These are phyloP conservation scores for Cucumis hystrix DNA, from an alignment of 306 rosid species.

Conservation along the genomic window DNA sequence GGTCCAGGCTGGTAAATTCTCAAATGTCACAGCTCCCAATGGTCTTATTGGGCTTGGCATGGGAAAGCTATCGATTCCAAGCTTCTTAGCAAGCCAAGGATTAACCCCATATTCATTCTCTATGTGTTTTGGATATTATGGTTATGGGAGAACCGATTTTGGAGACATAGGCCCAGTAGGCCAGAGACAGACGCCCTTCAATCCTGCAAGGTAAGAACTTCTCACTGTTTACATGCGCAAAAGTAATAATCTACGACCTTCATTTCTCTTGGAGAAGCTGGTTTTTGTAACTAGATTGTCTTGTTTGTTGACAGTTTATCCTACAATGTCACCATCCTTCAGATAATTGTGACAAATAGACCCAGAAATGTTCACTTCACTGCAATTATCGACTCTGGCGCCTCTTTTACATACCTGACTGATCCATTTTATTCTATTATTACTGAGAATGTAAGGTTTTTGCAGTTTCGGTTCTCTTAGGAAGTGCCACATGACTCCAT, in stretches of 20 bases:
- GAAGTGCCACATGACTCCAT: background rate
- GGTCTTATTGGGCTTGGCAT: slow-evolving; percentile 85
- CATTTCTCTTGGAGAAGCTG: background rate
- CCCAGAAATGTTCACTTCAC: slow-evolving; percentile 27
- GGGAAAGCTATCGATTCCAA: slow-evolving; percentile 49
- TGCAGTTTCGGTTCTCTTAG: background rate
- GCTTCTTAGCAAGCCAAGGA: slow-evolving; percentile 51
- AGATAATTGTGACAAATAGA: slow-evolving; percentile 33
- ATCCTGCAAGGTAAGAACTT: slow-evolving; percentile 36
- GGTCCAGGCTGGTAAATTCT: slow-evolving; percentile 59
- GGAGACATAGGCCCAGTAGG: slow-evolving; percentile 53
- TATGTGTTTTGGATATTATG: slow-evolving; percentile 68
- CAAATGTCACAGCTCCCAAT: slow-evolving; percentile 55
- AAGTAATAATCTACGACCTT: background rate
- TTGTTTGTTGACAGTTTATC: slow-evolving; percentile 35
- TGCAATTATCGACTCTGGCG: slow-evolving; percentile 71
- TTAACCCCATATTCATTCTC: slow-evolving; percentile 53
- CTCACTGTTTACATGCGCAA: slow-evolving; percentile 1
- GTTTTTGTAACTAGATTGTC: slow-evolving; percentile 15
- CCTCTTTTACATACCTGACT: slow-evolving; percentile 60
- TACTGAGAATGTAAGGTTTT: slow-evolving; percentile 35
- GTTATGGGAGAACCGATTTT: slow-evolving; percentile 53
- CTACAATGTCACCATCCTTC: slow-evolving; percentile 60
- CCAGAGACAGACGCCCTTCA: slow-evolving; percentile 65
- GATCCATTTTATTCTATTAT: slow-evolving; percentile 60